Base-by-base conservation (phyloP, 805 yeast species). In the Starmera dryadoides region DNA sequence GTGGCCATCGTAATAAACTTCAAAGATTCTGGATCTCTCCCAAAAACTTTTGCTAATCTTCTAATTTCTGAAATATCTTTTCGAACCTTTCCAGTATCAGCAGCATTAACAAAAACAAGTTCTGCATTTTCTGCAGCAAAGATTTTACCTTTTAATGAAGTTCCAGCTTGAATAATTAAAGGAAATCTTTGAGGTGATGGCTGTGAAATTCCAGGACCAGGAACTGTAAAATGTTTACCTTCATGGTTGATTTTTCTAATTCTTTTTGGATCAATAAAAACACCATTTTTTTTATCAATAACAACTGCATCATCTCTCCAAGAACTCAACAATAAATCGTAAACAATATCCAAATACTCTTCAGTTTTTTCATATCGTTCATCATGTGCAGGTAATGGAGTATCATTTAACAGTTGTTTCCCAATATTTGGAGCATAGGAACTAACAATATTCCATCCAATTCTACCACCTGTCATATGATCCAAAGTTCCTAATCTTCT, bases 391-490 rank as follows among this genome's bases (percentile, higher is more conserved):
- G 66, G 60, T 19, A 62, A 55, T 4, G 49, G 42, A 18, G 55
- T 56, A 4, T 58, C 60, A 38, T 64, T 64, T 20, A 63, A 47
- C 16, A 62, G 47, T 40, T 64, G 62, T 41, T 61, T 49, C 7
- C 70, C 62, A 4, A 70, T 69, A 47, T 65, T 59, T 39, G 66
- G 68, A 39, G 64, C 48, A 36, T 66, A 64, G 4, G 68, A 61
- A 9, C 68, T 58, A 23, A 66, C 72, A n/a, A 66, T 59, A 43
- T 66, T 66, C 72, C 72, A 66, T 15, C 70, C 71, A 37, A 66
- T 47, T 41, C 71, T 55, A 8, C 71, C 71, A 14, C 54, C 53
- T 6, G 68, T 59, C 37, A 66, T 55, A 35, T 64, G 66, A 42
- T 66, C 71, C 34, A 66, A 51, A 1, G 71, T 64, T 4, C 67